Evolutionary conservation across 2,329 filamentous ascomycete genomes (phyloP).

Genomic region (Beauveria asiatica): DNA sequence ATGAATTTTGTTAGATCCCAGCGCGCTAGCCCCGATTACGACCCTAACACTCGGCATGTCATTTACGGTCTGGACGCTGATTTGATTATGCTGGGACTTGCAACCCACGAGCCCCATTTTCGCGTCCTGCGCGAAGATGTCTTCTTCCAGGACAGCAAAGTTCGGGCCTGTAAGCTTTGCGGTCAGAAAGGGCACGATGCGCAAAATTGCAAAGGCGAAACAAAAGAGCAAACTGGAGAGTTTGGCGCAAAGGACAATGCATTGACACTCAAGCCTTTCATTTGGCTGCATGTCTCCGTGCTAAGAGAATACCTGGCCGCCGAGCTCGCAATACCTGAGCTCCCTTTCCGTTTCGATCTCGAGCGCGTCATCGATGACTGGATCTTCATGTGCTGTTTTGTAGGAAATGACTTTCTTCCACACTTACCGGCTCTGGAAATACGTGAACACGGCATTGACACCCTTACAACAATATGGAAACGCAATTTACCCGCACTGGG

Average conservation of each 20-base stretch:
- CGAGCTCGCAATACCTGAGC: slow-evolving; percentile 73
- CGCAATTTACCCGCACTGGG: slow-evolving; percentile 88
- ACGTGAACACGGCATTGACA: slow-evolving; percentile 93
- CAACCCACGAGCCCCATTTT: slow-evolving; percentile 95
- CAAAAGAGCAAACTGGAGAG: slow-evolving; percentile 69
- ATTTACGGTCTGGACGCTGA: slow-evolving; percentile 98
- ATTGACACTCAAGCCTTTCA: slow-evolving; percentile 76
- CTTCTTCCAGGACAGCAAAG: slow-evolving; percentile 80
- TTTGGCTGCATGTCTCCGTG: slow-evolving; percentile 92
- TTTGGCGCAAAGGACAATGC: slow-evolving; percentile 73
- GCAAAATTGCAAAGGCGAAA: slow-evolving; percentile 71
- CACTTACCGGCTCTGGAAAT: slow-evolving; percentile 97
- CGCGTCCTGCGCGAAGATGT: slow-evolving; percentile 94
- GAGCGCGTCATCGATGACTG: slow-evolving; percentile 94
- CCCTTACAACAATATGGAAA: slow-evolving; percentile 92
- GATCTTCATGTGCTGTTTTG: slow-evolving; percentile 99
- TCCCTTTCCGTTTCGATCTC: slow-evolving; percentile 84
- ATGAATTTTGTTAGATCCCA: slow-evolving; percentile 98
- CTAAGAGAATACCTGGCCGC: slow-evolving; percentile 87
- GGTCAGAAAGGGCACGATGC: slow-evolving; percentile 89
- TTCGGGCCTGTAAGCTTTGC: slow-evolving; percentile 77
- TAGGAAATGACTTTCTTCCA: slow-evolving; percentile 95
- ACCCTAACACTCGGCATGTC: slow-evolving; percentile 95
- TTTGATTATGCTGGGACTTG: slow-evolving; percentile 95
- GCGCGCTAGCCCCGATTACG: slow-evolving; percentile 78